Evolutionary conservation across 176 grass and related monocot species (phyloP).

Genomic region (Miscanthus lutarioriparius): DNA sequence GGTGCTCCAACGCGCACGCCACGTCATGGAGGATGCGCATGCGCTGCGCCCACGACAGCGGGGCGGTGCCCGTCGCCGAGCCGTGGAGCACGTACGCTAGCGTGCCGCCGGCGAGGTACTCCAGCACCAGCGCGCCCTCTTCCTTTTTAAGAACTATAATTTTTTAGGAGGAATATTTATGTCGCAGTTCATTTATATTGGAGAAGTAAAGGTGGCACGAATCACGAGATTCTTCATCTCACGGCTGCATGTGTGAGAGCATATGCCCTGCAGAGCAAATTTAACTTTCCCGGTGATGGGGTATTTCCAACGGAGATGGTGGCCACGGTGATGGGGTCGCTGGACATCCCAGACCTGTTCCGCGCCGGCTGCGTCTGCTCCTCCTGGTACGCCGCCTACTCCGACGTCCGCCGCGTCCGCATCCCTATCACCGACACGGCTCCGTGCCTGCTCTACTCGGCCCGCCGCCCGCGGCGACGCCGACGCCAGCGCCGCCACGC

Average conservation of each 20-base stretch:
- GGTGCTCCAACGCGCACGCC: constrained; percentile 68
- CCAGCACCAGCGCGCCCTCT: constrained; percentile 74
- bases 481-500: neutral
- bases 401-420: neutral
- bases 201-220: no score
- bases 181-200: no score
- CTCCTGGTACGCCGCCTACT: neutral
- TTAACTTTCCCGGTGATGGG: no score
- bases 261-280: no score
- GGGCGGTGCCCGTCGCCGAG: neutral
- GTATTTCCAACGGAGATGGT: neutral
- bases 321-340: neutral
- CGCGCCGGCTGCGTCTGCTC: neutral
- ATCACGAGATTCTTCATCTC: no score
- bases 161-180: no score
- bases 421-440: neutral
- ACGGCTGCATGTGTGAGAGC: no score
- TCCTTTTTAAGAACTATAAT: no score
- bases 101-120: constrained; percentile 73
- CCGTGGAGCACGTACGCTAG: constrained; percentile 60
- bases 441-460: neutral
- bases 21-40: constrained; percentile 74
- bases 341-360: neutral
- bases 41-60: constrained; percentile 48
- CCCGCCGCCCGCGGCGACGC: neutral